Percentiles rank a stretch among this genome's conserved stretches.
phyloP scores from a whole-genome alignment of 805 yeast genomes.

The Millerozyma acaciae region DNA sequence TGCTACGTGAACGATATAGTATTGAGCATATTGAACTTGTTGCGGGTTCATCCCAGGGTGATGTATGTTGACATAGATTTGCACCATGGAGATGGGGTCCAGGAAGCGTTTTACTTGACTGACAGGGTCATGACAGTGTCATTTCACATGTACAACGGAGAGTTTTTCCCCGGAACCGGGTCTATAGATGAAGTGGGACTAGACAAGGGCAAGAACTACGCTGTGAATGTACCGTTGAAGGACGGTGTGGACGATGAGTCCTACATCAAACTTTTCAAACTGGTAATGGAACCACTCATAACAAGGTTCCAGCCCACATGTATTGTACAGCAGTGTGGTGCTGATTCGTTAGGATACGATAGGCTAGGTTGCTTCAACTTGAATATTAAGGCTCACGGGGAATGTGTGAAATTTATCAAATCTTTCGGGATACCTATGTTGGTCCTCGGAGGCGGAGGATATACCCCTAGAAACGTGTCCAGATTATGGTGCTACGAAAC shows the following conservation, averaged over 20 bases:
- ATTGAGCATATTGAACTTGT: constrained; percentile 75
- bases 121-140: constrained; percentile 96
- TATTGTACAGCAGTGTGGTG: constrained; percentile 95
- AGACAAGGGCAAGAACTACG: constrained; percentile 82
- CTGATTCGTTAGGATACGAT: constrained; percentile 92
- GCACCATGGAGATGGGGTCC: constrained; percentile 98
- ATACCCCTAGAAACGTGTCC: constrained; percentile 92
- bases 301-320: constrained; percentile 90
- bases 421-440: constrained; percentile 87
- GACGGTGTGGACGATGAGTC: constrained; percentile 96
- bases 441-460: constrained; percentile 97
- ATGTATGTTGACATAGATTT: constrained; percentile 91
- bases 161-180: constrained; percentile 97
- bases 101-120: constrained; percentile 92
- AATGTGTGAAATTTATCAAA: constrained; percentile 86
- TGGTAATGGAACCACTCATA: constrained; percentile 85
- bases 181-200: constrained; percentile 85
- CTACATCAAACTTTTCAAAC: constrained; percentile 70
- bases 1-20: constrained; percentile 96
- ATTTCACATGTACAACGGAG: constrained; percentile 90
- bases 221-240: constrained; percentile 86
- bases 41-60: constrained; percentile 88
- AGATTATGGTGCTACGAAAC: constrained; percentile 97
- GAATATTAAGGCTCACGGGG: constrained; percentile 91
- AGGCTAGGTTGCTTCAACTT: constrained; percentile 91